A percentile compares a stretch with the other conserved stretches of the same genome.
Conservation (phyloP, 805 yeast genomes). For the Myxozyma neotropica region DNA sequence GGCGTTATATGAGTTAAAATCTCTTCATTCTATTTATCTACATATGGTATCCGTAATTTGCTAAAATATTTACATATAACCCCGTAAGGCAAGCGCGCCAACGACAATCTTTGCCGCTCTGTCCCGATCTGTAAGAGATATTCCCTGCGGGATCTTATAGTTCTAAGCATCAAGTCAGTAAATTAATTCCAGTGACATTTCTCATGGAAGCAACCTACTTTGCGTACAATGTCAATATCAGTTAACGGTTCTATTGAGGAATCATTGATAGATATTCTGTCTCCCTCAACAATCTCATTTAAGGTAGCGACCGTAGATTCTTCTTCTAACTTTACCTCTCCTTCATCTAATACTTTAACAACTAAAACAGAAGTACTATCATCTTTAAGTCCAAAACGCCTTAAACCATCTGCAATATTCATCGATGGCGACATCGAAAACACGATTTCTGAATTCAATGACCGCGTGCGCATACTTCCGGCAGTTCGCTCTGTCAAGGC, state of each 20-base stretch:
- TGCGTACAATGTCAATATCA: constrained; percentile 17
- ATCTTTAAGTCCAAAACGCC: constrained; percentile 67
- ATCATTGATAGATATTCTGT: constrained; percentile 28
- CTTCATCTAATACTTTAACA: constrained; percentile 48
- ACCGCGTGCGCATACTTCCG: constrained; percentile 57
- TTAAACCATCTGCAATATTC: constrained; percentile 71
- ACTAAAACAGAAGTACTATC: constrained; percentile 52
- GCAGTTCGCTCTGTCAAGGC: constrained; percentile 56
- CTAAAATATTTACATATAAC: constrained; percentile 16
- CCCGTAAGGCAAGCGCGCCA: constrained; percentile 32
- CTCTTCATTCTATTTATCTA: too few relatives aligned
- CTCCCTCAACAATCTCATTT: constrained; percentile 32
- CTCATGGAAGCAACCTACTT: constrained; percentile 2
- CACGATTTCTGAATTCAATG: constrained; percentile 71
- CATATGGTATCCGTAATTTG: too few relatives aligned
- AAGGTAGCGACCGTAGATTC: constrained; percentile 17
- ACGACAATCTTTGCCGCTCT: constrained; percentile 13
- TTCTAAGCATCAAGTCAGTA: constrained; percentile 10
- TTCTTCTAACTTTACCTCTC: not conserved
- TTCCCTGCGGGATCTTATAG: constrained; percentile 27
- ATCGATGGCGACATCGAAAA: constrained; percentile 69
- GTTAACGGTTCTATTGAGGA: constrained; percentile 7
- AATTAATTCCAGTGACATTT: too few relatives aligned
- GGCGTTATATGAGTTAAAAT: too few relatives aligned
- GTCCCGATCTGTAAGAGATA: constrained; percentile 1